Evolutionary conservation across 2,329 filamentous ascomycete species (phyloP).

Genomic region (Corynespora cassiicola): DNA sequence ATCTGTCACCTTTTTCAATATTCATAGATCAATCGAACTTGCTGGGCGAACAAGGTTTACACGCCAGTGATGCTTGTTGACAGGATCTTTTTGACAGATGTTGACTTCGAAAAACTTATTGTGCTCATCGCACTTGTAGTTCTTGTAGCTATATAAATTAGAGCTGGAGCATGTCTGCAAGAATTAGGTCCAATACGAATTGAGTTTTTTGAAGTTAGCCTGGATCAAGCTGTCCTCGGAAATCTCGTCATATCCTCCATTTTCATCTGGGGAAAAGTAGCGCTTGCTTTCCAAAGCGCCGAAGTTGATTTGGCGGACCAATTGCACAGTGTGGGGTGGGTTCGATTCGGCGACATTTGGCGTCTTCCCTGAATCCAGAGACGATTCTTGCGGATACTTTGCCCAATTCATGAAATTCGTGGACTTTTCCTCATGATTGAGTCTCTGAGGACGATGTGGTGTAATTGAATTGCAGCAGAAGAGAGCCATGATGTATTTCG

Average conservation of each 20-base stretch:
- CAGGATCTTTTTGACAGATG: constrained; percentile 56
- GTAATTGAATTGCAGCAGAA: no score
- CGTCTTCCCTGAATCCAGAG: neutral
- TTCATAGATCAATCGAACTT: constrained; percentile 47
- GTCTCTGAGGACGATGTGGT: no score
- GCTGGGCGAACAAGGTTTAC: constrained; percentile 51
- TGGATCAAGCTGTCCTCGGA: constrained; percentile 47
- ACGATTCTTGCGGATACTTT: constrained; percentile 23
- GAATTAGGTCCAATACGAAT: constrained; percentile 52
- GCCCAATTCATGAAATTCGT: constrained; percentile 39
- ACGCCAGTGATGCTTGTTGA: constrained; percentile 55
- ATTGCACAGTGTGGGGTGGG: constrained; percentile 43
- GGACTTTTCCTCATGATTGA: constrained; percentile 35
- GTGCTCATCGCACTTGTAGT: constrained; percentile 52
- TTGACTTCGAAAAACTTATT: constrained; percentile 59
- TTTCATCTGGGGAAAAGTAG: constrained; percentile 44
- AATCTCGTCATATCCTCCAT: constrained; percentile 30
- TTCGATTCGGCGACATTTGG: constrained; percentile 1
- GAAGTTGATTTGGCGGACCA: constrained; percentile 55
- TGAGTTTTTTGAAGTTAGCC: constrained; percentile 54
- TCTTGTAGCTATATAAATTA: constrained; percentile 50
- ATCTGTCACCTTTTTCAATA: no score
- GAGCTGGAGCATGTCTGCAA: neutral
- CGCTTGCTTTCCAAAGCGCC: constrained; percentile 52
- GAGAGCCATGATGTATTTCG: no score